These are phyloP conservation scores for Nigrospora sphaerica DNA, from an alignment of 2,329 filamentous ascomycete species.

Conservation along the genomic window DNA sequence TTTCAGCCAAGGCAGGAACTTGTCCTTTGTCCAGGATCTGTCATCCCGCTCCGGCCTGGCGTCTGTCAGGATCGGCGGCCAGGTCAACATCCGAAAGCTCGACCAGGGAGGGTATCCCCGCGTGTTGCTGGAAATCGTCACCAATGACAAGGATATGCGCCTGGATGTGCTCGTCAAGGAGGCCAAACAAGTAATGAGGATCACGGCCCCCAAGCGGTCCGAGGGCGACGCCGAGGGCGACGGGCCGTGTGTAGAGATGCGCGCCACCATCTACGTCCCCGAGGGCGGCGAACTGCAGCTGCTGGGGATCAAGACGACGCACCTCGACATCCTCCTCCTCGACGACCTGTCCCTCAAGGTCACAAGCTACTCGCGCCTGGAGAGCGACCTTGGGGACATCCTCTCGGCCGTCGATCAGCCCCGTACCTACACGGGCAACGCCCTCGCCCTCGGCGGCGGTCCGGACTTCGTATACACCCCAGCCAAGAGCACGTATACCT, in stretches of 20 bases:
- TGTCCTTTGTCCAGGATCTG: conserved; percentile 33
- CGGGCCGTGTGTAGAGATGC: conserved; percentile 40
- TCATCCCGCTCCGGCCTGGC: conserved; percentile 14
- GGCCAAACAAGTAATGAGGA: conserved; percentile 26
- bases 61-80: conserved; percentile 33
- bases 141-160: conserved; percentile 34
- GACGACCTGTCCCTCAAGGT: conserved; percentile 27
- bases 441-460: neutral
- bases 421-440: conserved; percentile 5
- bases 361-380: conserved; percentile 25
- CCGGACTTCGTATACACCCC: conserved; percentile 16
- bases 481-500: conserved; percentile 26
- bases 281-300: conserved; percentile 26
- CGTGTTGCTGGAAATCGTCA: conserved; percentile 35
- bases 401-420: conserved; percentile 21
- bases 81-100: conserved; percentile 34
- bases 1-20: conserved; percentile 25
- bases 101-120: conserved; percentile 24
- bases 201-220: conserved; percentile 30
- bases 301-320: conserved; percentile 25
- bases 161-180: conserved; percentile 25
- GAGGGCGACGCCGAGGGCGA: conserved; percentile 15
- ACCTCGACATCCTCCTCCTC: conserved; percentile 31
- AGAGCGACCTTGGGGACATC: conserved; percentile 31
- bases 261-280: conserved; percentile 39